Evolutionary conservation across 1,139 yeast genomes (phyloP).

Genomic region (Oligophagozyma castellii): DNA sequence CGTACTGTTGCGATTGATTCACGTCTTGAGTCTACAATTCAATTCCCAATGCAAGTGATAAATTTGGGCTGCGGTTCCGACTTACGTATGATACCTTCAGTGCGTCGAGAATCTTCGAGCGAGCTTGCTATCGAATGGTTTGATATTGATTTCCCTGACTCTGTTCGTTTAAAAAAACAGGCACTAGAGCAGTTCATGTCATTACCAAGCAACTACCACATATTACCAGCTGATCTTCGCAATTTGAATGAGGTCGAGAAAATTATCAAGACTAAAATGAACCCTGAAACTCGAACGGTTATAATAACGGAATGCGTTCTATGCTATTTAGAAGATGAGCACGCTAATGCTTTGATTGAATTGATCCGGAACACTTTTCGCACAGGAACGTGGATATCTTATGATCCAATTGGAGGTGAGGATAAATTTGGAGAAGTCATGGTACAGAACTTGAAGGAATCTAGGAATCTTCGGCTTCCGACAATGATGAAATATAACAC

Average conservation of each 20-base stretch:
- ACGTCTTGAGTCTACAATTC: slow-evolving; percentile 32
- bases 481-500: slow-evolving; percentile 40
- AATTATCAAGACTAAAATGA: slow-evolving; percentile 21
- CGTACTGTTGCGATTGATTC: slow-evolving; percentile 43
- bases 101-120: slow-evolving; percentile 14
- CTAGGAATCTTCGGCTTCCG: slow-evolving; percentile 65
- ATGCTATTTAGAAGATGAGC: slow-evolving; percentile 57
- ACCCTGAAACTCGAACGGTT: slow-evolving; percentile 43
- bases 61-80: slow-evolving; percentile 98
- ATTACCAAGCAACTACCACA: neutral
- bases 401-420: slow-evolving; percentile 69
- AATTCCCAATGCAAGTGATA: slow-evolving; percentile 52
- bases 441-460: slow-evolving; percentile 50
- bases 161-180: slow-evolving; percentile 45
- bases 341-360: slow-evolving; percentile 38
- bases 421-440: slow-evolving; percentile 76
- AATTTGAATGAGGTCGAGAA: slow-evolving; percentile 8
- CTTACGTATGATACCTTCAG: slow-evolving; percentile 34
- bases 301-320: slow-evolving; percentile 80
- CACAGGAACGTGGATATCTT: slow-evolving; percentile 38
- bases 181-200: slow-evolving; percentile 17
- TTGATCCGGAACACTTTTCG: slow-evolving; percentile 24
- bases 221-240: slow-evolving; percentile 19
- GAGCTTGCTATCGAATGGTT: slow-evolving; percentile 31
- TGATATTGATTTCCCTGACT: slow-evolving; percentile 65